Conservation (phyloP, 1,139 yeast genomes). For the Diutina pseudorugosa region DNA sequence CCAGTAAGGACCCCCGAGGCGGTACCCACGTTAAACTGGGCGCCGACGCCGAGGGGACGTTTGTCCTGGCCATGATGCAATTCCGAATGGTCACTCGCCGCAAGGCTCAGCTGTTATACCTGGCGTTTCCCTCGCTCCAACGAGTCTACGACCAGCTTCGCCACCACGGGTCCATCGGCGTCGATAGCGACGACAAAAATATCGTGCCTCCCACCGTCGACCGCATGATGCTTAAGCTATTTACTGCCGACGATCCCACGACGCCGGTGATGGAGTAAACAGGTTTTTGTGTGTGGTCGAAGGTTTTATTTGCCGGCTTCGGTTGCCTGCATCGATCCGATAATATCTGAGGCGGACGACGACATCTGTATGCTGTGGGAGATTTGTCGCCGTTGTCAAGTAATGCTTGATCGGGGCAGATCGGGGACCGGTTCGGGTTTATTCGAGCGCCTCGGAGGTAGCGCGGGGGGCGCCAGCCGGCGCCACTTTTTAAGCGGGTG, state of each 20-base stretch:
- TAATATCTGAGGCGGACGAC: no score
- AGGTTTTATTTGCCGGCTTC: no score
- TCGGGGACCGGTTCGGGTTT: no score
- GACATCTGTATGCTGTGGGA: no score
- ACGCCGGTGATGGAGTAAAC: background rate
- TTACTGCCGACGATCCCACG: background rate
- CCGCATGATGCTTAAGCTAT: background rate
- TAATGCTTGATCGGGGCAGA: no score
- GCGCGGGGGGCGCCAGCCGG: no score
- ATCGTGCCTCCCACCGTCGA: slow-evolving; percentile 2
- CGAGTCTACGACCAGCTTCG: background rate
- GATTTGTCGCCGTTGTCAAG: no score
- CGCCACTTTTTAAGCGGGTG: no score
- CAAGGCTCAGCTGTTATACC: background rate
- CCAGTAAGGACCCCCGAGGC: background rate
- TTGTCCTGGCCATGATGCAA: slow-evolving; percentile 1
- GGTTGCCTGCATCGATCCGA: no score
- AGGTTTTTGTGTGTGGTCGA: no score
- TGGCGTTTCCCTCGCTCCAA: background rate
- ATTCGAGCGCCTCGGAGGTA: no score
- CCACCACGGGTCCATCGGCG: background rate
- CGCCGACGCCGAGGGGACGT: background rate
- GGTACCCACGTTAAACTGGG: background rate
- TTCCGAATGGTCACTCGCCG: background rate
- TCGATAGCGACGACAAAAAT: background rate